phyloP scores from a whole-genome alignment of 176 grass and related monocot species.

The Pharus latifolius region DNA sequence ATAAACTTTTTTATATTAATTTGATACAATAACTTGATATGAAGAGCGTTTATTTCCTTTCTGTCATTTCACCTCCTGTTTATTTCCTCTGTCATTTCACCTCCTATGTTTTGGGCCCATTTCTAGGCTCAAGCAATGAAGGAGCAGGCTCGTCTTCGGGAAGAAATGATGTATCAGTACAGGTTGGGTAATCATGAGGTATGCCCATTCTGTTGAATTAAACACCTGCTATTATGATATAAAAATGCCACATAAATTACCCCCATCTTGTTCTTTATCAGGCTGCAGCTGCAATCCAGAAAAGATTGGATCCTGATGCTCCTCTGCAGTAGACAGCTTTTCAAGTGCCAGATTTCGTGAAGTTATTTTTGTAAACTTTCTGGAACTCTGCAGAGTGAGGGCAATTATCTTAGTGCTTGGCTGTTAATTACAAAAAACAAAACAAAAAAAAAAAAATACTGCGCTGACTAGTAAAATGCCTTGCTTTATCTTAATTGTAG shows the following conservation, averaged over 20 bases:
- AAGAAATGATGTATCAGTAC: conserved; percentile 99
- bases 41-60: not conserved
- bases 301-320: conserved; percentile 90
- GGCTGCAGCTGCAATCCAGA: conserved; percentile 96
- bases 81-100: not conserved
- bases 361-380: not conserved
- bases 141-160: conserved; percentile 76
- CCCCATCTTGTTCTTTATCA: conserved; percentile 6
- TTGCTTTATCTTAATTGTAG: not conserved
- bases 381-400: not conserved
- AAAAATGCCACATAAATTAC: not conserved
- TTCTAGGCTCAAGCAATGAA: conserved; percentile 99
- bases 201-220: not conserved
- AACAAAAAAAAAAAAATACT: not conserved
- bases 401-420: not conserved
- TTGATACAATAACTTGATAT: not conserved
- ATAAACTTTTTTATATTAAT: no score
- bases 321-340: conserved; percentile 29
- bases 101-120: not conserved
- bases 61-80: not conserved
- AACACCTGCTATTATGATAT: not conserved
- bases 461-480: not conserved
- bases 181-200: conserved; percentile 89
- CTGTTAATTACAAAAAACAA: not conserved
- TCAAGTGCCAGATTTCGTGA: not conserved